A percentile compares a stretch with the other conserved stretches of the same genome.
Conservation (phyloP, 306 rosid genomes). For the Ceratonia siliqua region DNA sequence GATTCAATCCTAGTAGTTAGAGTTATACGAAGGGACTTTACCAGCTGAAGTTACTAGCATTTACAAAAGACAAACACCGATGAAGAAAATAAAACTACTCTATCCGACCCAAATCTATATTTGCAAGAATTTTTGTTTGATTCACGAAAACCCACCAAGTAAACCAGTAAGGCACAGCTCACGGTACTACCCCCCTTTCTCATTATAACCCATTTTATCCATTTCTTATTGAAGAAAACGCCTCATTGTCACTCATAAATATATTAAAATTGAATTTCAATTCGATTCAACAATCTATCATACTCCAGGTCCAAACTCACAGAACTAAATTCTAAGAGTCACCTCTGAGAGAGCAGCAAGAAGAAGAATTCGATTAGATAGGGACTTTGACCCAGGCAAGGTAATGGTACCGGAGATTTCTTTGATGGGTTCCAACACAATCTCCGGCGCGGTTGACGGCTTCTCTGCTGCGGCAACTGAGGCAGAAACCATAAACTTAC, state of each 20-base stretch:
- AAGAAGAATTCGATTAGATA: constrained; percentile 89
- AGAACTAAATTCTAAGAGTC: constrained; percentile 9
- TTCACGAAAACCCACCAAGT: not conserved
- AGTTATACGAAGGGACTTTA: not conserved
- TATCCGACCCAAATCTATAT: not conserved
- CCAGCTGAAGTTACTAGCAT: not conserved
- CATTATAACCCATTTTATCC: constrained; percentile 7
- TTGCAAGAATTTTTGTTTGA: not conserved
- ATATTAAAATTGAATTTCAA: not conserved
- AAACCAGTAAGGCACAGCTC: not conserved
- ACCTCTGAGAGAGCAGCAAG: constrained; percentile 99
- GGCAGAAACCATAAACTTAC: constrained; percentile 53
- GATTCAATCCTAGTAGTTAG: not conserved
- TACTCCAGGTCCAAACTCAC: not conserved
- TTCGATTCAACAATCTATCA: not conserved
- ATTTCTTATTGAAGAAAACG: not conserved
- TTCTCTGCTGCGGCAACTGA: constrained; percentile 74
- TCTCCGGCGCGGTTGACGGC: constrained; percentile 78
- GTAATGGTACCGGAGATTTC: constrained; percentile 83
- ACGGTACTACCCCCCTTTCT: constrained; percentile 19
- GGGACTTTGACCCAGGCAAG: constrained; percentile 94
- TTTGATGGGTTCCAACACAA: constrained; percentile 84
- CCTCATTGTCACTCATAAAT: not conserved
- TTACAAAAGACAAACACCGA: not conserved
- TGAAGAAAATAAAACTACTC: not conserved